Percentiles rank a stretch among this genome's conserved stretches.
These are phyloP conservation scores for Stagonosporopsis cucurbitacearum DNA, from an alignment of 2,329 filamentous ascomycete species.

Conservation along the genomic window DNA sequence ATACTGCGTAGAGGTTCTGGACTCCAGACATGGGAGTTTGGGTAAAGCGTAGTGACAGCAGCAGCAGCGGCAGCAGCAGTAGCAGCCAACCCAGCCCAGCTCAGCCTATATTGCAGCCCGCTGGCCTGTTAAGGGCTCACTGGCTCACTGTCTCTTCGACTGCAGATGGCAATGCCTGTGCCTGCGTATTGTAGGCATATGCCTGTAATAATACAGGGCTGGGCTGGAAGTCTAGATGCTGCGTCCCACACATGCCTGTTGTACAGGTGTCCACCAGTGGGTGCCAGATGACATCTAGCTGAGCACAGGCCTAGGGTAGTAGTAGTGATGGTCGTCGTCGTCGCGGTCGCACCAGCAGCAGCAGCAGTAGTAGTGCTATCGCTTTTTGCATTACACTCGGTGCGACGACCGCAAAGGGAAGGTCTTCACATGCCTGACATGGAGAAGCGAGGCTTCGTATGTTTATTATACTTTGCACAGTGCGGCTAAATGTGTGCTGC, in stretches of 20 bases:
- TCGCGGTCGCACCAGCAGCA: too few species aligned
- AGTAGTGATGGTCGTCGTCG: too few species aligned
- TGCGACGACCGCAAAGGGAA: neutral
- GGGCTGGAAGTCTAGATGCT: neutral
- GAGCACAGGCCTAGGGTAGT: too few species aligned
- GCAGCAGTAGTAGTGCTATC: neutral
- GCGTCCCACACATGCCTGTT: neutral
- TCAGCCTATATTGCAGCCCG: neutral
- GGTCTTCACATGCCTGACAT: neutral
- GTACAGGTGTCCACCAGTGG: too few species aligned
- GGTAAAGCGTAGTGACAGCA: neutral
- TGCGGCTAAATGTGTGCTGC: slow-evolving; percentile 11
- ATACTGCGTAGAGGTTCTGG: neutral
- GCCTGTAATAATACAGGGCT: neutral
- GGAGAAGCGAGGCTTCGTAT: slow-evolving; percentile 11
- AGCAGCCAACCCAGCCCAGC: too few species aligned
- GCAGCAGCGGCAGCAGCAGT: too few species aligned
- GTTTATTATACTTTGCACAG: slow-evolving; percentile 7
- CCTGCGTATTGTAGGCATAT: neutral
- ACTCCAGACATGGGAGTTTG: slow-evolving; percentile 1
- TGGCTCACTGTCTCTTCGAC: neutral
- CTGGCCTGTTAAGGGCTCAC: neutral
- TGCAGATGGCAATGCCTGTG: neutral
- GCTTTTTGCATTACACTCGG: neutral
- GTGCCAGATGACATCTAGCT: neutral